phyloP scores from a whole-genome alignment of 768 basidiomycete species.

The Suillus subaureus region DNA sequence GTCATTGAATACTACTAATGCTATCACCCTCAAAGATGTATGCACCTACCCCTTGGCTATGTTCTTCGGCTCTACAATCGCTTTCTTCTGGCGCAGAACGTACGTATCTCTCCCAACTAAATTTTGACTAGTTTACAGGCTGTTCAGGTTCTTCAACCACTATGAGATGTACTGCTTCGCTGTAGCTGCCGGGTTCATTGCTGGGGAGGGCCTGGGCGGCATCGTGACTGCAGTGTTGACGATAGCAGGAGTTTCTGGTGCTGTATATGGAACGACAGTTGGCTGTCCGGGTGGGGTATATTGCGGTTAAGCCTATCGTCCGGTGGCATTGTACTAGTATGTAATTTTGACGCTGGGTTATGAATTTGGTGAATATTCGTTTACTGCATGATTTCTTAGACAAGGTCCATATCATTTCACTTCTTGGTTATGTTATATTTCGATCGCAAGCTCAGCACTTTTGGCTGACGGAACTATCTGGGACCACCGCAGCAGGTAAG shows the following conservation, averaged over 20 bases:
- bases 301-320: conserved; percentile 22
- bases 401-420: not conserved
- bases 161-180: conserved; percentile 35
- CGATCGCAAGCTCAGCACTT: not conserved
- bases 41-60: conserved; percentile 28
- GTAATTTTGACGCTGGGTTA: not conserved
- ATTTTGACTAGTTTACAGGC: not conserved
- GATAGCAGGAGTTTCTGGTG: conserved; percentile 31
- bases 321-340: not conserved
- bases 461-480: not conserved
- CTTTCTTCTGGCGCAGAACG: conserved; percentile 21
- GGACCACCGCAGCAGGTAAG: not conserved
- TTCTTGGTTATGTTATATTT: not conserved
- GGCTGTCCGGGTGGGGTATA: conserved; percentile 32
- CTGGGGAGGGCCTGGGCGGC: conserved; percentile 42
- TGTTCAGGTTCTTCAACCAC: conserved; percentile 4
- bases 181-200: conserved; percentile 41
- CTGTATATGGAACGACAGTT: conserved; percentile 28
- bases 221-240: conserved; percentile 35
- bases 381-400: not conserved
- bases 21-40: conserved; percentile 13
- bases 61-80: conserved; percentile 26
- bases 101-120: not conserved
- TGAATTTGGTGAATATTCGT: not conserved
- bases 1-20: not conserved